phyloP scores from a whole-genome alignment of 2,329 filamentous ascomycete species.

The Talaromyces piceae region DNA sequence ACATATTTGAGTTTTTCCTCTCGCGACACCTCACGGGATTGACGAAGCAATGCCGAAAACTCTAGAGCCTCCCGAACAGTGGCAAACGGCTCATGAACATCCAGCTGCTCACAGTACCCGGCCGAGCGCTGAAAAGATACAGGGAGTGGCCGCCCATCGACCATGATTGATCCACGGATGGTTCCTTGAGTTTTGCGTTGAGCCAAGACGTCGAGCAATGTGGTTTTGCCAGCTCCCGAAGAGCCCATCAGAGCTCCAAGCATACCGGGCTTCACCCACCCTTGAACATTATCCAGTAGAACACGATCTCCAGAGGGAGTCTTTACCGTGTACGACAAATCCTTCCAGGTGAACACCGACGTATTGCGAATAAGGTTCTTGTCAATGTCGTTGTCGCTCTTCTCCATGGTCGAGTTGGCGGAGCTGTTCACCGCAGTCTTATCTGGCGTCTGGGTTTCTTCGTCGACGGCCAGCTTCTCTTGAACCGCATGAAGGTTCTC shows the following conservation, averaged over 20 bases:
- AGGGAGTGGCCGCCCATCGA: constrained; percentile 55
- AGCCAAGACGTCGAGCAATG: constrained; percentile 65
- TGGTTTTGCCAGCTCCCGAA: constrained; percentile 68
- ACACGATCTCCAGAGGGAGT: constrained; percentile 48
- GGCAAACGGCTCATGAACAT: constrained; percentile 59
- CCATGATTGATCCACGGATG: constrained; percentile 56
- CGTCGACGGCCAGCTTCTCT: constrained; percentile 19
- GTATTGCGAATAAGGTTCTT: constrained; percentile 53
- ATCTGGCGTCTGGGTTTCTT: constrained; percentile 34
- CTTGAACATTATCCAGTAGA: constrained; percentile 60
- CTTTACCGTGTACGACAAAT: constrained; percentile 62
- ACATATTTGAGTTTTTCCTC: constrained; percentile 59
- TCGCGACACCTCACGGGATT: constrained; percentile 44
- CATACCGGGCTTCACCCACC: constrained; percentile 69
- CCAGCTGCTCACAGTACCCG: constrained; percentile 62
- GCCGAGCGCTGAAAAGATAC: constrained; percentile 59
- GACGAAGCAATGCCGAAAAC: constrained; percentile 58
- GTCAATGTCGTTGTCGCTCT: constrained; percentile 20
- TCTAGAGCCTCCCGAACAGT: constrained; percentile 60
- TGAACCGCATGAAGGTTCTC: constrained; percentile 43
- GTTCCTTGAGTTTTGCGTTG: constrained; percentile 61
- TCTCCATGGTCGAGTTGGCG: constrained; percentile 10
- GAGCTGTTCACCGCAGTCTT: constrained; percentile 3
- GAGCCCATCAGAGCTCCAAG: constrained; percentile 73
- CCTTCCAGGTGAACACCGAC: constrained; percentile 66